These are phyloP conservation scores for Citeromyces nyonsensis DNA, from an alignment of 805 yeast species.

Conservation along the genomic window DNA sequence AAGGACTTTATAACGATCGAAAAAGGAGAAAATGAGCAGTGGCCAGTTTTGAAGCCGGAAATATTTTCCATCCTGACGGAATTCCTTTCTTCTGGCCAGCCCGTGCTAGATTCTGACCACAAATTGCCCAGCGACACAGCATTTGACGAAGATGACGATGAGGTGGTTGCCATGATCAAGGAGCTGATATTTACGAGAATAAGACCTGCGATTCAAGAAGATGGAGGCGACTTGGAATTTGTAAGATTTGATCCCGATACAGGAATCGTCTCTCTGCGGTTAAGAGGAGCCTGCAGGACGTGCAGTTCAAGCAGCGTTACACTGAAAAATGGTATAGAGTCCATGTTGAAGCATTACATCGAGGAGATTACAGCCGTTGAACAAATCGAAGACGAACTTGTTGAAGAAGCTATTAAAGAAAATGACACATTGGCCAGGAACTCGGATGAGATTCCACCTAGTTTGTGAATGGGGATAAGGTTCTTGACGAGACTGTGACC, in stretches of 20 bases:
- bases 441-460: no score
- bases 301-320: slow-evolving; percentile 89
- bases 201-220: slow-evolving; percentile 96
- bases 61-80: slow-evolving; percentile 44
- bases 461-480: no score
- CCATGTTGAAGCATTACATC: slow-evolving; percentile 94
- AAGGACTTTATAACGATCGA: slow-evolving; percentile 74
- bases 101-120: slow-evolving; percentile 29
- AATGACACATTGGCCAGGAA: no score
- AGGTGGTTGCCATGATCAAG: slow-evolving; percentile 76
- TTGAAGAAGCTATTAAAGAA: no score
- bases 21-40: slow-evolving; percentile 32
- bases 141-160: slow-evolving; percentile 46
- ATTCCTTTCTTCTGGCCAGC: slow-evolving; percentile 36
- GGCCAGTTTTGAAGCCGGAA: slow-evolving; percentile 54
- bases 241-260: slow-evolving; percentile 72
- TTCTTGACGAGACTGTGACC: no score
- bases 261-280: slow-evolving; percentile 77
- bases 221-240: slow-evolving; percentile 93
- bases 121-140: slow-evolving; percentile 13
- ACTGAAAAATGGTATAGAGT: slow-evolving; percentile 86
- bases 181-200: slow-evolving; percentile 89
- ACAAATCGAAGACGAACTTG: slow-evolving; percentile 52
- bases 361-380: slow-evolving; percentile 87
- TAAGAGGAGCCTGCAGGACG: slow-evolving; percentile 92